Evolutionary conservation across 495 filamentous ascomycete species (phyloP), one percentile per base, ranked within the genome.

Genomic region (Lentithecium fluviatile): DNA sequence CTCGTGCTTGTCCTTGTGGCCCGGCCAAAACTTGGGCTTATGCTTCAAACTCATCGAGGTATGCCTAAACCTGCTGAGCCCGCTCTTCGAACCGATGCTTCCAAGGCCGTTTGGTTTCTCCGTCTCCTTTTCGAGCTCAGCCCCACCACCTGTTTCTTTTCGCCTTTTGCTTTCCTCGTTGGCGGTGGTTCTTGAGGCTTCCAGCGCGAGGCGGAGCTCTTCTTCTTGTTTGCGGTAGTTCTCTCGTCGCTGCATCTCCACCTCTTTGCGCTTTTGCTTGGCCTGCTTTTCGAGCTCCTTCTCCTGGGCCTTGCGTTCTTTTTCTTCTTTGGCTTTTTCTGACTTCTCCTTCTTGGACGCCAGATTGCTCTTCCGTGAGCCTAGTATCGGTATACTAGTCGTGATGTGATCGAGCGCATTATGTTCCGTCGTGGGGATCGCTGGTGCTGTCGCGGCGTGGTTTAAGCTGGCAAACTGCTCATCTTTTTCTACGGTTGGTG

Each of bases 211-310:
- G 70, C 80, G 81, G 4, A 82, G 54, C 6, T 88, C 83, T 20
- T 82, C 82, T 20, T 82, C 80, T 65, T 85, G 81, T 45, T 78
- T 79, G 58, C 77, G 77, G 50, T 78, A 73, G 26, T 74, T 73
- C 43, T 84, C 80, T 62, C 73, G 76, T 20, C 78, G 59, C 54
- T 73, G 70, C 56, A 62, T 74, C 23, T 88, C 84, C 11, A 80
- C 67, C 29, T 88, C 88, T 62, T 85, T 87, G 56, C 83, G 78
- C 38, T 83, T 83, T 60, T 83, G 82, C 64, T 87, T 82, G 0
- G 83, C 81, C 4, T 77, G 79, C 67, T 85, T 89, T 54, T 83
- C 79, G 54, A 76, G 78, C 37, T 88, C 86, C 49, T 76, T 77
- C 43, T 72, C 71, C 17, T 47, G 53, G 10, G 65, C 73, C 49